Evolutionary conservation across 2,329 filamentous ascomycete species (phyloP).

Genomic region (Microsporum canis): DNA sequence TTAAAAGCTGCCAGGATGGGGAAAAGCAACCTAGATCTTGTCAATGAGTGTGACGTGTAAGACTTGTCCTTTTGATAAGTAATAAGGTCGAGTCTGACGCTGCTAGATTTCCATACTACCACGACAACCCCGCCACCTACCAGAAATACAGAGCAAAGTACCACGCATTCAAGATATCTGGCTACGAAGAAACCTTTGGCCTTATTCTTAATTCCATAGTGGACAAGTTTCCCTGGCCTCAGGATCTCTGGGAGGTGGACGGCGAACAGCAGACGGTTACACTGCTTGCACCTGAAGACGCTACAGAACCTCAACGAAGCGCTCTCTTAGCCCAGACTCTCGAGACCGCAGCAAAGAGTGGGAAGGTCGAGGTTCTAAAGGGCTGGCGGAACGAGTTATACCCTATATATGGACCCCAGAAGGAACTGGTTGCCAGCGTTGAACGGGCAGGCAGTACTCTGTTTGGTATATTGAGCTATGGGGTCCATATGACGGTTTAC

Average conservation of each 20-base stretch:
- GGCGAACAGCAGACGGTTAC: conserved; percentile 50
- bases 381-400: conserved; percentile 76
- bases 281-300: conserved; percentile 44
- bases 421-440: conserved; percentile 54
- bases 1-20: neutral
- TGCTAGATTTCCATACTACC: conserved; percentile 63
- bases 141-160: conserved; percentile 43
- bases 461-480: conserved; percentile 66
- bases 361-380: conserved; percentile 59
- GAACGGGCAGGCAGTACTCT: conserved; percentile 65
- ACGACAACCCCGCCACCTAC: conserved; percentile 48
- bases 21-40: conserved; percentile 36
- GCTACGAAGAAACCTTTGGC: conserved; percentile 53
- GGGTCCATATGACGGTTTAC: conserved; percentile 71
- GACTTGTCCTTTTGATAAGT: conserved; percentile 13
- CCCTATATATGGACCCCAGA: conserved; percentile 57
- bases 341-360: conserved; percentile 55
- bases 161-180: conserved; percentile 55
- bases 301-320: conserved; percentile 53
- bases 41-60: conserved; percentile 46
- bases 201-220: conserved; percentile 44
- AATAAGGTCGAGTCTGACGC: neutral
- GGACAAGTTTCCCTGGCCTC: conserved; percentile 37
- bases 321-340: conserved; percentile 47
- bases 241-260: conserved; percentile 51